Evolutionary conservation across 495 filamentous ascomycete species (phyloP), one percentile per base, ranked within the genome.

Genomic region (Trichoderma parareesei): DNA sequence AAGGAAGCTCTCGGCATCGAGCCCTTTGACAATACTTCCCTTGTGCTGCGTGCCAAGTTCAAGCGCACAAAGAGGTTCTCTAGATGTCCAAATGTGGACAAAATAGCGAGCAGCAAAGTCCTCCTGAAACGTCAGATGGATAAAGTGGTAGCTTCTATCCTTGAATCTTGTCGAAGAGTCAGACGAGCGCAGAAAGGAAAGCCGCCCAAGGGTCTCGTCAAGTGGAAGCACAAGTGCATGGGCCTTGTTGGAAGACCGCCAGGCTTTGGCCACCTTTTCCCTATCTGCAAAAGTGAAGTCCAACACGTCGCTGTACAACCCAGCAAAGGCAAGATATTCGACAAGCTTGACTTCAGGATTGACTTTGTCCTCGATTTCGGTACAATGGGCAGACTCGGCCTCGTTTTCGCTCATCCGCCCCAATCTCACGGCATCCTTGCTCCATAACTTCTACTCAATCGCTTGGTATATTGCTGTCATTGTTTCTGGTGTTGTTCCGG

Each of bases 41-140:
- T 27, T 27, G n/a, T 27, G 27, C 20, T 6, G 0, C 9, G 16
- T 5, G 16, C 46, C 46, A 18, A 49, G n/a, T 1, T 49, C 46
- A n/a, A 49, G 4, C 5, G 4, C 18, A 7, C n/a, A 18, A n/a
- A 49, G 46, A 5, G 14, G 46, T 49, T 49, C 16, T 27, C n/a
- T 18, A 27, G 46, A 14, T 18, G 16, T 69, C 76, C 74, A 78
- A 46, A 74, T 67, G 42, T 73, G 72, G 37, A 76, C 73, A 70
- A 80, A 78, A 71, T 80, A 77, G 48, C 67, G 69, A 16, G 77
- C 77, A 1, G 75, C 77, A 71, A 77, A 78, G 49, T 74, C 76
- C 64, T 78, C 76, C 66, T 77, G 76, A 63, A 74, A 75, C 6
- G 76, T 79, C 55, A 78, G 66, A 62, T 78, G 75, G 18, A 81